phyloP scores from a whole-genome alignment of 495 filamentous ascomycete species.

The Daldinia childiae region DNA sequence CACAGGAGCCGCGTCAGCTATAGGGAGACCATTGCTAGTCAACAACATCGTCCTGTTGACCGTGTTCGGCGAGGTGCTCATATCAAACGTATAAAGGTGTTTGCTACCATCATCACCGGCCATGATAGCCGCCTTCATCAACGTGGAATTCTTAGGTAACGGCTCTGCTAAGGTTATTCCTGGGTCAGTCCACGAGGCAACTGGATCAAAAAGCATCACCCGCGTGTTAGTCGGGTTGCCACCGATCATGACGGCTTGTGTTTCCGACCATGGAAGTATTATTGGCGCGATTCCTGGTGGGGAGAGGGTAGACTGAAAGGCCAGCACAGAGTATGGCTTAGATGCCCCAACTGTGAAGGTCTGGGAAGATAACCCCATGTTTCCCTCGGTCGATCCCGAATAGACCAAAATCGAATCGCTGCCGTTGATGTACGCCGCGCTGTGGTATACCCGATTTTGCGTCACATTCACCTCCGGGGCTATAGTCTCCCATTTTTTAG shows the following conservation, averaged over 20 bases:
- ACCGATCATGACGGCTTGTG: conserved; percentile 78
- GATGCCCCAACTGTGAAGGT: conserved; percentile 77
- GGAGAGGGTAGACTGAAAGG: conserved; percentile 60
- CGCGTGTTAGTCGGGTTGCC: conserved; percentile 71
- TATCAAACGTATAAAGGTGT: conserved; percentile 82
- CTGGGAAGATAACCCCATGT: conserved; percentile 65
- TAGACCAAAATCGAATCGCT: conserved; percentile 82
- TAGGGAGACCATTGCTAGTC: conserved; percentile 55
- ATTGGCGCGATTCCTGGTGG: conserved; percentile 74
- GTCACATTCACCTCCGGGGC: conserved; percentile 62
- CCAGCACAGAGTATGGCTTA: conserved; percentile 65
- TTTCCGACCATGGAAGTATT: conserved; percentile 78
- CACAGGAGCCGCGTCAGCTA: conserved; percentile 52
- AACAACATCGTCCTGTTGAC: conserved; percentile 72
- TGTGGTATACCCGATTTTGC: conserved; percentile 76
- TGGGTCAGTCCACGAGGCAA: conserved; percentile 68
- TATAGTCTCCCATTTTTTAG: conserved; percentile 78
- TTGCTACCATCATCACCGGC: conserved; percentile 80
- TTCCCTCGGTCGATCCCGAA: conserved; percentile 72
- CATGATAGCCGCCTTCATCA: conserved; percentile 69
- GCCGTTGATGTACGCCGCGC: conserved; percentile 75
- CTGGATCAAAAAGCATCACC: conserved; percentile 70
- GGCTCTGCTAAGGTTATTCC: conserved; percentile 66
- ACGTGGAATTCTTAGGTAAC: conserved; percentile 61
- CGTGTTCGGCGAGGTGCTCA: conserved; percentile 77